Evolutionary conservation across 768 basidiomycete species (phyloP).

Genomic region (Trametes gibbosa): DNA sequence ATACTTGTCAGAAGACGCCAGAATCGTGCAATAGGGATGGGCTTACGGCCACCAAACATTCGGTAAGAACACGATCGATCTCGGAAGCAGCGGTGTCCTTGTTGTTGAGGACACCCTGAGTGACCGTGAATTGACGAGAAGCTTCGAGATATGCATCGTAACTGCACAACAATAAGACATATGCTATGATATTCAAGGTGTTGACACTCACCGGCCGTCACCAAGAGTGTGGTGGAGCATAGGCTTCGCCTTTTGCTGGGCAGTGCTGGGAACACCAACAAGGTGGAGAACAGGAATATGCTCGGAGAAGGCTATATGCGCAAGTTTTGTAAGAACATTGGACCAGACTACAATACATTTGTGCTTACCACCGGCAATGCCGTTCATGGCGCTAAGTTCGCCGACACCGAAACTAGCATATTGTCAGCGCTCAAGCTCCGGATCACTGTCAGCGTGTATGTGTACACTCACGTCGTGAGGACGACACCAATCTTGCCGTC

Average conservation of each 20-base stretch:
- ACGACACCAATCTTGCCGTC: constrained; percentile 68
- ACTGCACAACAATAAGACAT: background rate
- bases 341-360: background rate
- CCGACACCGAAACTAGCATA: constrained; percentile 81
- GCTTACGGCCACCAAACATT: constrained; percentile 57
- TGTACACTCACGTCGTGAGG: constrained; percentile 62
- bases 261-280: constrained; percentile 76
- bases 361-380: constrained; percentile 66
- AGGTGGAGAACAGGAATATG: constrained; percentile 90
- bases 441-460: background rate
- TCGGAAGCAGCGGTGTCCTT: constrained; percentile 56
- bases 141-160: constrained; percentile 81
- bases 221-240: constrained; percentile 89
- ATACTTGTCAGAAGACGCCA: background rate
- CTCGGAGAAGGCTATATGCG: constrained; percentile 66
- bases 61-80: constrained; percentile 77
- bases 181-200: background rate
- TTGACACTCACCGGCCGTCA: constrained; percentile 55
- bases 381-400: constrained; percentile 84
- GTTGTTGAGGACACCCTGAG: constrained; percentile 59
- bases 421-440: background rate
- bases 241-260: constrained; percentile 66
- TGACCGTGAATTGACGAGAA: constrained; percentile 68
- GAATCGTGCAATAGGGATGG: background rate
- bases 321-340: too few relatives aligned